phyloP scores from a whole-genome alignment of 208 protist genomes.

The Crithidia mellificae region DNA sequence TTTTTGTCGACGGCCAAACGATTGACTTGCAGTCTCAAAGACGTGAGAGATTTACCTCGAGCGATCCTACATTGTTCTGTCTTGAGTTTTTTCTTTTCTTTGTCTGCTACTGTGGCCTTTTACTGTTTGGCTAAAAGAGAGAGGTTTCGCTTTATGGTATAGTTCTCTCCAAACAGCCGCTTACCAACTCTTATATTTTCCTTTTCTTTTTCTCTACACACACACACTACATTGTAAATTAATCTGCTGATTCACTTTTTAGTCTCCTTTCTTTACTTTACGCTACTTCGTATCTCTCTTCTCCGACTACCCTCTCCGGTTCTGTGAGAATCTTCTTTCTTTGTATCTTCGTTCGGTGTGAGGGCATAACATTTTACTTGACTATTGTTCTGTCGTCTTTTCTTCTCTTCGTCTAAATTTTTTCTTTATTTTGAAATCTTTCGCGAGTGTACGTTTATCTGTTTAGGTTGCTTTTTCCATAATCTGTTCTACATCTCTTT shows the following conservation, averaged over 20 bases:
- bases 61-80: background rate
- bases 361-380: background rate
- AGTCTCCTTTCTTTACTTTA: background rate
- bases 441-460: background rate
- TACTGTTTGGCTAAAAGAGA: slow-evolving; percentile 16
- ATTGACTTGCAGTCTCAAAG: background rate
- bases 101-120: background rate
- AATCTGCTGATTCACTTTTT: background rate
- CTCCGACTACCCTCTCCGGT: too few species aligned
- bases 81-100: background rate
- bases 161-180: background rate
- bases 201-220: too few species aligned
- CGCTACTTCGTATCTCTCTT: too few species aligned
- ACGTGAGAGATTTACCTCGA: background rate
- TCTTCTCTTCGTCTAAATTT: too few species aligned
- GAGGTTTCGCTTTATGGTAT: background rate
- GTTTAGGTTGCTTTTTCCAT: background rate
- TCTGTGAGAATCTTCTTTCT: too few species aligned
- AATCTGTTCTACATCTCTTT: background rate
- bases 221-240: slow-evolving; percentile 10
- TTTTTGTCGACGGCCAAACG: background rate
- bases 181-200: slow-evolving; percentile 16
- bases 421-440: too few species aligned
- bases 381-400: background rate
- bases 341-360: background rate